These are phyloP conservation scores for Candolleomyces eurysporus DNA, from an alignment of 768 basidiomycete genomes.

Conservation along the genomic window DNA sequence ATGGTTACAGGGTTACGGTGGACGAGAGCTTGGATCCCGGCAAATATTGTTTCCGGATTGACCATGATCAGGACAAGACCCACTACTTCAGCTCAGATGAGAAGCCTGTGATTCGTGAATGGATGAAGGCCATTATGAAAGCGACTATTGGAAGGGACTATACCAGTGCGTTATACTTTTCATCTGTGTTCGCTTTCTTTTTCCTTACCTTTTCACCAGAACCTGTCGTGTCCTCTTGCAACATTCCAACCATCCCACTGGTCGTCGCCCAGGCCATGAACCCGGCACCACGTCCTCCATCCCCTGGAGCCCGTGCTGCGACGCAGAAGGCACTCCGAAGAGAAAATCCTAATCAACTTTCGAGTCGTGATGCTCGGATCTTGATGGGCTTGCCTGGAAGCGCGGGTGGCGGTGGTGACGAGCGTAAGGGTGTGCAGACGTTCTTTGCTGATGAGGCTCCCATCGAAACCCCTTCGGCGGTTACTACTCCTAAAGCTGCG, in stretches of 20 bases:
- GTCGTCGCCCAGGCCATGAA: conserved; percentile 96
- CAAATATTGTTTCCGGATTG: conserved; percentile 91
- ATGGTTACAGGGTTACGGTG: conserved; percentile 88
- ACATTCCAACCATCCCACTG: conserved; percentile 94
- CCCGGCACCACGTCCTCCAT: conserved; percentile 92
- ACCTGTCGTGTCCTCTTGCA: conserved; percentile 93
- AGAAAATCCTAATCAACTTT: conserved; percentile 82
- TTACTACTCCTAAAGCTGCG: conserved; percentile 14
- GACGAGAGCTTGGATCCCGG: conserved; percentile 93
- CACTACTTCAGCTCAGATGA: conserved; percentile 94
- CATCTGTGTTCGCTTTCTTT: conserved; percentile 12
- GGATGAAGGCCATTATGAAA: conserved; percentile 99
- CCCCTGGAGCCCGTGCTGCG: conserved; percentile 82
- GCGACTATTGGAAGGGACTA: conserved; percentile 96
- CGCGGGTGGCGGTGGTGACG: conserved; percentile 39
- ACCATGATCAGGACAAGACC: conserved; percentile 82
- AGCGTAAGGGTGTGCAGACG: conserved; percentile 51
- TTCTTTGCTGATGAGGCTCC: conserved; percentile 45
- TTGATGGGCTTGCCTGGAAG: conserved; percentile 57
- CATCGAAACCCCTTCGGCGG: conserved; percentile 14
- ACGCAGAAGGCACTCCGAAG: conserved; percentile 84
- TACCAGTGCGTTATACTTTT: conserved; percentile 54
- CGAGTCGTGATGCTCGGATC: conserved; percentile 74
- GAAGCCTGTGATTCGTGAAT: conserved; percentile 80
- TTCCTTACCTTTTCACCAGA: conserved; percentile 40